Percentiles rank a stretch among this genome's conserved stretches.
Conservation (phyloP, 2,329 filamentous ascomycete genomes). For the Acarospora socialis region DNA sequence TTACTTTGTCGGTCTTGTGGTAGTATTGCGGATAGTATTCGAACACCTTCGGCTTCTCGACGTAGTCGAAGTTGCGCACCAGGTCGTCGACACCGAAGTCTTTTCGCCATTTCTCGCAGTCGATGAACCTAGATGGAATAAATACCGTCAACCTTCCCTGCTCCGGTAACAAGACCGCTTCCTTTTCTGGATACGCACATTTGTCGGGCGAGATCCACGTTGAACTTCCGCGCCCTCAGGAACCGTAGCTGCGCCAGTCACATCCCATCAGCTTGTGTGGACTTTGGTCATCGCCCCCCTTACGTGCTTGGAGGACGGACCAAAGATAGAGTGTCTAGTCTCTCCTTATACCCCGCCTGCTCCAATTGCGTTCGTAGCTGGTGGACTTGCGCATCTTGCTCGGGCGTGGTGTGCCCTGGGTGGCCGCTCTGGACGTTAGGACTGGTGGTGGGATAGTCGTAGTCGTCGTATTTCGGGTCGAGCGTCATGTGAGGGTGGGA, state of each 20-base stretch:
- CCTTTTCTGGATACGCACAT: slow-evolving; percentile 50
- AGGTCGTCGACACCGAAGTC: slow-evolving; percentile 73
- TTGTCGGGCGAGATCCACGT: slow-evolving; percentile 65
- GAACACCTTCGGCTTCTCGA: slow-evolving; percentile 69
- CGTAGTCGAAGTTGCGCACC: slow-evolving; percentile 70
- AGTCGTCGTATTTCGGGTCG: slow-evolving; percentile 89
- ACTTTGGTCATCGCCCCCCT: slow-evolving; percentile 7
- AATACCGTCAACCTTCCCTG: slow-evolving; percentile 11
- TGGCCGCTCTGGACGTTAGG: slow-evolving; percentile 60
- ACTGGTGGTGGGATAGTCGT: slow-evolving; percentile 75
- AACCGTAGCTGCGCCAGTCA: slow-evolving; percentile 54
- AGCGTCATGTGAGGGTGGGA: slow-evolving; percentile 34
- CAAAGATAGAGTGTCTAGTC: slow-evolving; percentile 84
- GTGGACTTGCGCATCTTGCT: slow-evolving; percentile 78
- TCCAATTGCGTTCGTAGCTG: slow-evolving; percentile 80
- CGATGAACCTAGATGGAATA: slow-evolving; percentile 57
- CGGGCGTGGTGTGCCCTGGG: slow-evolving; percentile 69
- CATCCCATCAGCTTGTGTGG: slow-evolving; percentile 15
- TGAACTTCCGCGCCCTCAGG: slow-evolving; percentile 87
- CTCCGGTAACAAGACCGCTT: slow-evolving; percentile 2
- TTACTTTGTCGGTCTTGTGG: slow-evolving; percentile 57
- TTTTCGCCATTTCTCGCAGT: slow-evolving; percentile 81
- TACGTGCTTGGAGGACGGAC: slow-evolving; percentile 35
- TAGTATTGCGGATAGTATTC: slow-evolving; percentile 98
- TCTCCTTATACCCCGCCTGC: slow-evolving; percentile 63